Base-by-base conservation (phyloP, 805 yeast genomes). In the Teunomyces barrocoloradensis region DNA sequence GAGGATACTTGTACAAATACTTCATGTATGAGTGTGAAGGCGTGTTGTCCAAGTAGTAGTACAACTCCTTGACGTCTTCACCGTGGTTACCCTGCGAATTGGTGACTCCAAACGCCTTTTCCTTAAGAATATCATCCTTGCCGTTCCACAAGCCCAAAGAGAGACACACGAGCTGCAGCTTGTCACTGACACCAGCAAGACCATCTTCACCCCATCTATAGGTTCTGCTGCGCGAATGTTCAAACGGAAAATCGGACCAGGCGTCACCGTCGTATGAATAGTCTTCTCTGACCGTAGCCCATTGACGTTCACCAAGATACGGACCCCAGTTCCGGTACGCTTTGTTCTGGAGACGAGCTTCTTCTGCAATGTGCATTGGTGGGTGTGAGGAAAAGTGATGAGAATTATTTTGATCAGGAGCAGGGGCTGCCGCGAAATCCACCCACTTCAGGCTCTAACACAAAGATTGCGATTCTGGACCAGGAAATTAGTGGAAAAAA, bases 181-280 rank as follows among this genome's bases (percentile, higher is more conserved):
- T 81, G 63, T 90, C 97, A 51, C 87, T 80, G 17, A 88, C 85
- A 43, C 97, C 97, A 9, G 92, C 95, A 55, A 90, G 71, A 2
- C 97, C 97, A 63, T 90, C 97, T 65, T 91, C 97, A 36, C 96
- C 96, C 97, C 97, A 90, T 38, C 97, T 75, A 64, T 87, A 90
- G 11, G 88, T 81, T 54, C 97, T 73, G 18, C 90, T 80, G 50
- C 82, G 75, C 1, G 95, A 85, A 51, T 88, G 89, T 50, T 88
- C 95, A 63, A 89, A 89, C 6, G 95, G 88, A 66, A 90, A 90
- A 56, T 82, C 81, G 33, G 81, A 76, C 97, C 97, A 90, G 3
- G 96, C 96, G 56, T 89, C 89, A 37, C 97, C 97, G 55, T 82
- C 79, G 43, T 68, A 74, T 0, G 96, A 86, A 66, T 90, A 90